Conservation (phyloP, 2,329 filamentous ascomycete species). For the Ophiognomonia clavigignenti-juglandacearum region DNA sequence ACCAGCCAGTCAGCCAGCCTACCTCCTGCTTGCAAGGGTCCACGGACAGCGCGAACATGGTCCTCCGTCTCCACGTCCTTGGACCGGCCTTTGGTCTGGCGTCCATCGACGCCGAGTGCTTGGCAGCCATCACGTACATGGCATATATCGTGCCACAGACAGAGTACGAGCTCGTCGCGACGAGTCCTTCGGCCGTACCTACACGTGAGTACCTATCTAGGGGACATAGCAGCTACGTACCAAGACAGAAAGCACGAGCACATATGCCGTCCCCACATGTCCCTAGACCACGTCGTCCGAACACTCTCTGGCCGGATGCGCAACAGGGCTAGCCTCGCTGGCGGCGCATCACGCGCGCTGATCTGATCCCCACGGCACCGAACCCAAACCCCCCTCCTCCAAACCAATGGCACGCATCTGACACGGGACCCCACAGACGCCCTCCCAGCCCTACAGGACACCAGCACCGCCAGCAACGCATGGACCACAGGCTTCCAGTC, state of each 20-base stretch:
- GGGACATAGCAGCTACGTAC: no score
- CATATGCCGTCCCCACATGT: no score
- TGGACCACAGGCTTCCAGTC: constrained; percentile 58
- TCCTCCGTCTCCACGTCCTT: constrained; percentile 81
- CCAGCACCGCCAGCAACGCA: constrained; percentile 37
- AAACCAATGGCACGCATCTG: constrained; percentile 10
- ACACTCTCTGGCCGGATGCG: no score
- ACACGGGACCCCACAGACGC: constrained; percentile 35
- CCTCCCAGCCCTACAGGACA: constrained; percentile 50
- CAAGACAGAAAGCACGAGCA: no score
- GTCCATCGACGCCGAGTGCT: constrained; percentile 87
- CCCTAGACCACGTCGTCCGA: no score
- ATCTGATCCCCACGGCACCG: no score
- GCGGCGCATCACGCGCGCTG: no score
- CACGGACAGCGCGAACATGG: constrained; percentile 24
- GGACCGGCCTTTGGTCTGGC: constrained; percentile 83
- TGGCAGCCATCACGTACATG: constrained; percentile 77
- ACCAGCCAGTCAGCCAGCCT: not conserved
- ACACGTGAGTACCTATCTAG: constrained; percentile 56
- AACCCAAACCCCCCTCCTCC: no score
- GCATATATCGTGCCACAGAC: constrained; percentile 53
- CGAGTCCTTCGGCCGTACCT: constrained; percentile 65
- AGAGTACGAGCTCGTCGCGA: constrained; percentile 66
- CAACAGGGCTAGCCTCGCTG: no score
- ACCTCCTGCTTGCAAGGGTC: not conserved